Conservation (phyloP, 768 basidiomycete species). For the Tremella mesenterica region DNA sequence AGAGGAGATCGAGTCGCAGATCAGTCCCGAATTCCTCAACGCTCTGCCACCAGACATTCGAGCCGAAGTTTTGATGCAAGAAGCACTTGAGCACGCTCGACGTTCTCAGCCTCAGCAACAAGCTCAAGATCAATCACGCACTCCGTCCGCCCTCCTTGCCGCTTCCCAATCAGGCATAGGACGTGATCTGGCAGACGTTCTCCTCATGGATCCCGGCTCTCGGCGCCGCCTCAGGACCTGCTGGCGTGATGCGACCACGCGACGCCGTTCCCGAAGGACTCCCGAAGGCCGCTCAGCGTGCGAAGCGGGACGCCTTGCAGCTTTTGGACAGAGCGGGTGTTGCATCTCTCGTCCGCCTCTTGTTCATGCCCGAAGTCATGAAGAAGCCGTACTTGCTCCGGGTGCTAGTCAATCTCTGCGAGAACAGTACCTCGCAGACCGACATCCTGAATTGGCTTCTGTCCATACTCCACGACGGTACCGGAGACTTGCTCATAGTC, state of each 20-base stretch:
- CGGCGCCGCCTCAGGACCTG: not conserved
- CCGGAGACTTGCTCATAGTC: conserved; percentile 80
- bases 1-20: conserved; percentile 62
- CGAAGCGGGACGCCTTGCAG: conserved; percentile 77
- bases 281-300: too few relatives aligned
- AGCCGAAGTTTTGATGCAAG: conserved; percentile 93
- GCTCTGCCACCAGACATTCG: conserved; percentile 93
- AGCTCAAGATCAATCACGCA: conserved; percentile 21
- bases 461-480: conserved; percentile 89
- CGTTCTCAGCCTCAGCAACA: conserved; percentile 37
- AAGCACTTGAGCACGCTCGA: conserved; percentile 71
- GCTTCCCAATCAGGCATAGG: too few relatives aligned
- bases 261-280: not conserved
- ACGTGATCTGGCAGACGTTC: conserved; percentile 78
- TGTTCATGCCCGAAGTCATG: conserved; percentile 92
- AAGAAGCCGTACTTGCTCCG: conserved; percentile 76
- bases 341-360: conserved; percentile 75
- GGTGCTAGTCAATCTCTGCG: conserved; percentile 88
- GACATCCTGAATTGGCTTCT: conserved; percentile 91
- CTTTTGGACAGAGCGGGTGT: conserved; percentile 84
- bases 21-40: conserved; percentile 90
- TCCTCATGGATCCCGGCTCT: conserved; percentile 58
- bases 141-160: conserved; percentile 66
- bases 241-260: not conserved
- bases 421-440: conserved; percentile 80